Percentiles rank a stretch among this genome's conserved stretches.
Evolutionary conservation across 805 yeast species (phyloP).

Genomic region (Jamesozyma piceae): DNA sequence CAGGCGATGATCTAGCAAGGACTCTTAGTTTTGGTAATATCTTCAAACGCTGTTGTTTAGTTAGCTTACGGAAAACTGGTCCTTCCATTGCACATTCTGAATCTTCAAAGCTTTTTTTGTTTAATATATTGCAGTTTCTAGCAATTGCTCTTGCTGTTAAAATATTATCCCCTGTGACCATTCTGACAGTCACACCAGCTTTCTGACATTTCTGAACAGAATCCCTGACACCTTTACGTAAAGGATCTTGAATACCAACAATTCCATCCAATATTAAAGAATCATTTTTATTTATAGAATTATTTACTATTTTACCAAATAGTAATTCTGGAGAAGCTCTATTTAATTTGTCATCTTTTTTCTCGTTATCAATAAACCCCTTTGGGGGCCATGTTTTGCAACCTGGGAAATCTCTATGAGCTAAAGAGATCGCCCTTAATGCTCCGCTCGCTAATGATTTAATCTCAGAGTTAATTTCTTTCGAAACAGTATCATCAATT

Average conservation of each 20-base stretch:
- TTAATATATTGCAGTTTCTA: slow-evolving; percentile 64
- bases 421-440: slow-evolving; percentile 80
- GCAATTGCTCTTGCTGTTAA: slow-evolving; percentile 90
- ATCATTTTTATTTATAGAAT: slow-evolving; percentile 19
- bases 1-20: slow-evolving; percentile 91
- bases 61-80: slow-evolving; percentile 68
- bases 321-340: slow-evolving; percentile 37
- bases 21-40: slow-evolving; percentile 73
- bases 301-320: slow-evolving; percentile 12
- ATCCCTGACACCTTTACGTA: slow-evolving; percentile 79
- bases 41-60: slow-evolving; percentile 43
- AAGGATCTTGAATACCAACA: slow-evolving; percentile 92
- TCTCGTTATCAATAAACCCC: slow-evolving; percentile 30
- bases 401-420: slow-evolving; percentile 58
- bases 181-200: slow-evolving; percentile 91
- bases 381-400: slow-evolving; percentile 58
- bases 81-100: slow-evolving; percentile 80
- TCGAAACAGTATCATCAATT: slow-evolving; percentile 19
- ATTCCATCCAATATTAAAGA: slow-evolving; percentile 57
- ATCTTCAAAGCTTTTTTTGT: slow-evolving; percentile 40
- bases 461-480: slow-evolving; percentile 35
- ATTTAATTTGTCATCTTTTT: slow-evolving; percentile 20
- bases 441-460: slow-evolving; percentile 66
- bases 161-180: slow-evolving; percentile 97
- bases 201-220: slow-evolving; percentile 78